Evolutionary conservation across 345 rosid species (phyloP).

Genomic region (Diplotaxis tenuifolia): DNA sequence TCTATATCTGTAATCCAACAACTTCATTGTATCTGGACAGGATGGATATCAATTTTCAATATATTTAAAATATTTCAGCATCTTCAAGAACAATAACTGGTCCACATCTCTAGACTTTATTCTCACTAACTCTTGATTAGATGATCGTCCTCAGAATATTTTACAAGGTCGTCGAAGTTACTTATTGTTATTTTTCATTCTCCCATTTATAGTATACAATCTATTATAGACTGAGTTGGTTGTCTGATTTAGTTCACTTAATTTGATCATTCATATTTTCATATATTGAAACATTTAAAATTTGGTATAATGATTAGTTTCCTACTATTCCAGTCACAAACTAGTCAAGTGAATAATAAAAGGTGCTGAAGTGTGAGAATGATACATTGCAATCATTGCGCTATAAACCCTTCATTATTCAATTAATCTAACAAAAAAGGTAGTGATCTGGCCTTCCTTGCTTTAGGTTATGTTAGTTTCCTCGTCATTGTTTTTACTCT

Average conservation of each 20-base stretch:
- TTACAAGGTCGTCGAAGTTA: not conserved
- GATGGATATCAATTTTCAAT: not conserved
- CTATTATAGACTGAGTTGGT: not conserved
- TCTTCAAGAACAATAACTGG: conserved; percentile 6
- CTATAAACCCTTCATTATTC: conserved; percentile 24
- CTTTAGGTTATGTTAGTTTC: too few relatives aligned
- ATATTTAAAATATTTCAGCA: conserved; percentile 1
- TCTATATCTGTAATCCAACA: conserved; percentile 19
- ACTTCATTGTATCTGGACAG: conserved; percentile 31
- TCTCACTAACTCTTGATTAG: conserved; percentile 27
- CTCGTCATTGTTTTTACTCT: too few relatives aligned
- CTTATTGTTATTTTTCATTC: not conserved
- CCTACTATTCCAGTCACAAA: not conserved
- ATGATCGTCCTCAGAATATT: conserved; percentile 1
- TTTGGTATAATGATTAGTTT: not conserved
- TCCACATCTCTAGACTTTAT: conserved; percentile 22
- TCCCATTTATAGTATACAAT: not conserved
- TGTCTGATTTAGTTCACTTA: not conserved
- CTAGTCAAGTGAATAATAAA: not conserved
- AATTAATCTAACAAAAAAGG: too few relatives aligned
- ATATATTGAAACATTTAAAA: not conserved
- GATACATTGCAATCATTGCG: not conserved
- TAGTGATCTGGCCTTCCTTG: too few relatives aligned
- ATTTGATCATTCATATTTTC: conserved; percentile 6
- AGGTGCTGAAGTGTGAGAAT: not conserved